phyloP scores from a whole-genome alignment of 2,329 filamentous ascomycete genomes.

The Sporothrix sp. region DNA sequence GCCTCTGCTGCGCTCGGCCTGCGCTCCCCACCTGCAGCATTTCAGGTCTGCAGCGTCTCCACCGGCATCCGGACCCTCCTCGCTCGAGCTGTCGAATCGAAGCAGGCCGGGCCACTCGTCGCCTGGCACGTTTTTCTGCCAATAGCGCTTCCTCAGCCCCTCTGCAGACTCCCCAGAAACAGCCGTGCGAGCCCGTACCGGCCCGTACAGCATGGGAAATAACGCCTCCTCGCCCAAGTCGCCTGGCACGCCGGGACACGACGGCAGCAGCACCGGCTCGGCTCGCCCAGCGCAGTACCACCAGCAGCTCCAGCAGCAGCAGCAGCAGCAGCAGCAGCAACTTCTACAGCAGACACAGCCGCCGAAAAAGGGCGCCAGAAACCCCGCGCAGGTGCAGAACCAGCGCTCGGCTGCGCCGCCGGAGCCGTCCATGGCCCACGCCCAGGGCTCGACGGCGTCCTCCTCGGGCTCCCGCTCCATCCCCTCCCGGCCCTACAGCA shows the following conservation, averaged over 20 bases:
- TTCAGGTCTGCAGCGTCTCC: not conserved
- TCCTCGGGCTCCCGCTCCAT: constrained; percentile 17
- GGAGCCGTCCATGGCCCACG: constrained; percentile 52
- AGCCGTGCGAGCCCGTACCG: too few species aligned
- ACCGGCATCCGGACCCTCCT: not conserved
- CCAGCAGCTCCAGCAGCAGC: constrained; percentile 25
- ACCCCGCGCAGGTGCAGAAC: constrained; percentile 46
- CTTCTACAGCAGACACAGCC: constrained; percentile 19
- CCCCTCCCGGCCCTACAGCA: constrained; percentile 17
- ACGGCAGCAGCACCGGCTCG: constrained; percentile 12
- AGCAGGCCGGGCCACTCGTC: not conserved
- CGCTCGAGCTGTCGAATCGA: not conserved
- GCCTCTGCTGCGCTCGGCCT: not conserved
- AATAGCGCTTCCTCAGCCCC: not conserved
- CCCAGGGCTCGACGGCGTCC: constrained; percentile 43
- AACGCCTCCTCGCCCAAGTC: constrained; percentile 33
- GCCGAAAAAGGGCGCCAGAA: constrained; percentile 22
- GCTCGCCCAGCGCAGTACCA: constrained; percentile 20
- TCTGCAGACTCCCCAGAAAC: not conserved
- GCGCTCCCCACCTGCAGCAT: constrained; percentile 3
- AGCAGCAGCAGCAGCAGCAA: constrained; percentile 20
- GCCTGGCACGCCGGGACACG: constrained; percentile 23
- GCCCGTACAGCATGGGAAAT: constrained; percentile 40
- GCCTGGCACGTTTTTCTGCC: constrained; percentile 4
- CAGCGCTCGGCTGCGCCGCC: constrained; percentile 50